Evolutionary conservation across 345 rosid genomes (phyloP).

Genomic region (Populus deltoides): DNA sequence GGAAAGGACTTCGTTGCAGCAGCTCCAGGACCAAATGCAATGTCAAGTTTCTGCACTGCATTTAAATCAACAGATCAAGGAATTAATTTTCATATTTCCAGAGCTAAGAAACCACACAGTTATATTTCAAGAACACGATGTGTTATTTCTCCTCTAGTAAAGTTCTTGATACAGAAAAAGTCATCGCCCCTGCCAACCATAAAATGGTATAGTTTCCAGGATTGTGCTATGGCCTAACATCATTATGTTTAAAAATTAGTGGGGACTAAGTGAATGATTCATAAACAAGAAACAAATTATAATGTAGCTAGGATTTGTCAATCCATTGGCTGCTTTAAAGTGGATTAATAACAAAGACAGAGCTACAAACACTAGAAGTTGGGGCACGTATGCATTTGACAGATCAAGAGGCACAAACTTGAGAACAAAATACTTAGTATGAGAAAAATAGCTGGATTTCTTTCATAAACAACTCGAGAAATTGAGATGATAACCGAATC

Average conservation of each 20-base stretch:
- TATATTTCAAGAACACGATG: neutral
- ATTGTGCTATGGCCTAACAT: neutral
- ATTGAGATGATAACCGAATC: neutral
- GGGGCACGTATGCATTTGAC: neutral
- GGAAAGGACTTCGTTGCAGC: constrained; percentile 35
- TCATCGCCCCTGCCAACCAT: neutral
- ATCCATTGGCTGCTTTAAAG: neutral
- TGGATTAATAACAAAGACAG: neutral
- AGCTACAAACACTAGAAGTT: neutral
- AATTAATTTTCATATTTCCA: neutral
- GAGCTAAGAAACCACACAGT: constrained; percentile 6
- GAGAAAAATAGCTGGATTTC: neutral
- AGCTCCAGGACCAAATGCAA: constrained; percentile 51
- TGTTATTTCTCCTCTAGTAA: neutral
- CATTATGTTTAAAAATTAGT: constrained; percentile 1
- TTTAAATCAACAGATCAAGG: neutral
- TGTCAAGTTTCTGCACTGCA: constrained; percentile 43
- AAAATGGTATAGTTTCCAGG: neutral
- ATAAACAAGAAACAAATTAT: neutral
- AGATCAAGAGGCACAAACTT: neutral
- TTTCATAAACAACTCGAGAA: neutral
- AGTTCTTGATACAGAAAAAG: neutral
- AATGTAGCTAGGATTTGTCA: neutral
- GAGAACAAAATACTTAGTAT: neutral
- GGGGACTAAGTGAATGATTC: neutral